Percentiles rank a stretch among this genome's conserved stretches.
Conservation (phyloP, 2,329 filamentous ascomycete genomes). For the Alternaria sp. region DNA sequence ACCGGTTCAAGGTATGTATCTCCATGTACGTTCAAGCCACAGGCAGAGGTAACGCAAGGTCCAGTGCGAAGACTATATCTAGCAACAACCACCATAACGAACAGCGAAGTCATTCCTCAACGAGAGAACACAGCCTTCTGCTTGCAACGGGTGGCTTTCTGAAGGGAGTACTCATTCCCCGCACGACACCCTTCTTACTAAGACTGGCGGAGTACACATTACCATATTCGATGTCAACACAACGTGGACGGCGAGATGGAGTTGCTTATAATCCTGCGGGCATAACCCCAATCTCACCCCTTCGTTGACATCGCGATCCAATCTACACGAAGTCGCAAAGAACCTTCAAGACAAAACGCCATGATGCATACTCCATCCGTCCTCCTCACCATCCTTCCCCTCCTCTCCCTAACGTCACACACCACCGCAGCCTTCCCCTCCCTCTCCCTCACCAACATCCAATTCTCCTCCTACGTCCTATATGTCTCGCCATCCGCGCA, state of each 20-base stretch:
- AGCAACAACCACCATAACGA: not conserved
- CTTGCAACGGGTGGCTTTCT: not conserved
- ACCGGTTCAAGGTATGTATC: not conserved
- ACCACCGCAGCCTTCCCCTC: not conserved
- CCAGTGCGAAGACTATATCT: not conserved
- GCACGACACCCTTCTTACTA: not conserved
- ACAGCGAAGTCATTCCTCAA: not conserved
- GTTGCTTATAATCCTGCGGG: not conserved
- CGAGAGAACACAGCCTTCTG: not conserved
- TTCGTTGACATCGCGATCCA: not conserved
- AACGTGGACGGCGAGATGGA: not conserved
- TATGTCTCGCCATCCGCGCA: constrained; percentile 8
- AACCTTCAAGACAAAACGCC: not conserved
- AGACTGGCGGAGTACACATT: not conserved
- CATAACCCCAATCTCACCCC: not conserved
- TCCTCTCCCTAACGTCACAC: not conserved
- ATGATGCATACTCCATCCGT: not conserved
- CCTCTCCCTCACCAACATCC: not conserved
- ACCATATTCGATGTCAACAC: not conserved
- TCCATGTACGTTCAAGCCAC: not conserved
- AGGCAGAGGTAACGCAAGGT: not conserved
- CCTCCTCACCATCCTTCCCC: not conserved
- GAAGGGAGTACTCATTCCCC: not conserved
- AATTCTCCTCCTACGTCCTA: constrained; percentile 10
- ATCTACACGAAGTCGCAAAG: not conserved